Evolutionary conservation across 2,329 filamentous ascomycete genomes (phyloP).

Genomic region (Fusarium continuum): DNA sequence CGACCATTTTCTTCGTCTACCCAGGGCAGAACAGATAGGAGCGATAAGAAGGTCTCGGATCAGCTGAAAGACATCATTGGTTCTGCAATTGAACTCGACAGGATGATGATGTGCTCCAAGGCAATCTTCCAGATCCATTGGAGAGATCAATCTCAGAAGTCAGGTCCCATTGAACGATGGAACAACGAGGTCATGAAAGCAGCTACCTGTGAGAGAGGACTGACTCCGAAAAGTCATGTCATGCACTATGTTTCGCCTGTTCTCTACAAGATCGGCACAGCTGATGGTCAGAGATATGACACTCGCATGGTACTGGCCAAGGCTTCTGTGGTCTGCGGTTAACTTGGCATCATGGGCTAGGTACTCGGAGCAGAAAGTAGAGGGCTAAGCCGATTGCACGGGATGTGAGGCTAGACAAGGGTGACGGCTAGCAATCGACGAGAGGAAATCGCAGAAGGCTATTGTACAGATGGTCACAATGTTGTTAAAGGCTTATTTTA

Average conservation of each 20-base stretch:
- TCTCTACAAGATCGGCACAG: slow-evolving; percentile 8
- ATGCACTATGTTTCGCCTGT: background rate
- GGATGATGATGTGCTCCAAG: slow-evolving; percentile 14
- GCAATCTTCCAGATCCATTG: background rate
- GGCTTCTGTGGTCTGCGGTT: slow-evolving; percentile 27
- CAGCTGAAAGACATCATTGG: background rate
- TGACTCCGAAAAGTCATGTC: background rate
- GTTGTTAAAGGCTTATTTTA: background rate
- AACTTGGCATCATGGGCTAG: accelerated
- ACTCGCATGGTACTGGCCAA: background rate
- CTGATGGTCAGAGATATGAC: slow-evolving; percentile 17
- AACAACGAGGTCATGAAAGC: background rate
- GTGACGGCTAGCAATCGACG: background rate
- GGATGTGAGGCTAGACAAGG: background rate
- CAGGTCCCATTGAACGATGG: accelerated
- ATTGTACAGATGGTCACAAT: background rate
- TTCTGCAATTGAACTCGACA: slow-evolving; percentile 14
- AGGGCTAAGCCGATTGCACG: too few relatives aligned
- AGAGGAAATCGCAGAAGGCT: background rate
- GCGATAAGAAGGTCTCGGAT: accelerated
- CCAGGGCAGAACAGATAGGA: accelerated
- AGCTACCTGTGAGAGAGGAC: accelerated
- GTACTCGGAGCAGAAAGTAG: too few relatives aligned
- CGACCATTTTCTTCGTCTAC: background rate
- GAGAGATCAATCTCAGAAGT: accelerated